These are phyloP conservation scores for Quercus phellos DNA, from an alignment of 331 rosid species.

Conservation along the genomic window DNA sequence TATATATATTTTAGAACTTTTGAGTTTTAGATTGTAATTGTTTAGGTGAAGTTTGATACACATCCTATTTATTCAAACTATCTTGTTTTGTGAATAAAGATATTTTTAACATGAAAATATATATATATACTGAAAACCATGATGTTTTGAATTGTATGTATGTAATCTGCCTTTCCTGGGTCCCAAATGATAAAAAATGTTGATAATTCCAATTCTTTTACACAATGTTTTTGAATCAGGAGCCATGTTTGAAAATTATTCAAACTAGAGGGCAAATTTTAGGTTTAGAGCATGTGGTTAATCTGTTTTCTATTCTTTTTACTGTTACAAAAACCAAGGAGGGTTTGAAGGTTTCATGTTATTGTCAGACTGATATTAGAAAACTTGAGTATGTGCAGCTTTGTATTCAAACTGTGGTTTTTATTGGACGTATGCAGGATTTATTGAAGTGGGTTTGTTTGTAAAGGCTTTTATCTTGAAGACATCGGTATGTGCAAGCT, in stretches of 20 bases:
- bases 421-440: not conserved
- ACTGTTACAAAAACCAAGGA: not conserved
- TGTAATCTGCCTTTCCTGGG: not conserved
- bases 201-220: not conserved
- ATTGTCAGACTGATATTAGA: not conserved
- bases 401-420: not conserved
- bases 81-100: too few species aligned
- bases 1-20: too few species aligned
- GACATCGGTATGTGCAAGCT: constrained; percentile 17
- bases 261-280: not conserved
- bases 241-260: not conserved
- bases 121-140: not conserved
- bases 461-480: constrained; percentile 10
- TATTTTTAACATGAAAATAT: too few species aligned
- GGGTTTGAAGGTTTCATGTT: not conserved
- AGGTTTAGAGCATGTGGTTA: not conserved
- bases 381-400: not conserved
- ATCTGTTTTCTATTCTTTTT: not conserved
- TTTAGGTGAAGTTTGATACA: too few species aligned
- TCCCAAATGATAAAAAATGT: not conserved
- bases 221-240: not conserved
- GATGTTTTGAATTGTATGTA: not conserved
- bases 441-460: not conserved
- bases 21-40: too few species aligned
- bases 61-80: too few species aligned